Evolutionary conservation across 2,329 filamentous ascomycete species (phyloP), one percentile per base, ranked within the genome.

Genomic region (Arthrobotrys megalospora): DNA sequence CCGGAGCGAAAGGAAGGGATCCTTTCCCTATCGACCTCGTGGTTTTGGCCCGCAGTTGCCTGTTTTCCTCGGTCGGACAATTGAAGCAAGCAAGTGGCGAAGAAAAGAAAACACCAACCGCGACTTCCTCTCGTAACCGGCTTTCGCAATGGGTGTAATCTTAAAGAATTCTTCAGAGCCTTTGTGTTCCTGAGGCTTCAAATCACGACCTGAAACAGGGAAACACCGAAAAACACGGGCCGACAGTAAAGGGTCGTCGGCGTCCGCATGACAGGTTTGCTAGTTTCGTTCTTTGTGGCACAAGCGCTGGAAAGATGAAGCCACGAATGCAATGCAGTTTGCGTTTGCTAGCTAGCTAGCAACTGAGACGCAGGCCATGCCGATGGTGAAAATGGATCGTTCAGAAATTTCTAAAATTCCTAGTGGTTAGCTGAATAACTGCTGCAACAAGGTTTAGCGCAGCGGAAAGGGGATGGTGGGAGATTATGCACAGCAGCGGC

Each of bases 401-500:
- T 32, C 38, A 21, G 34, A 58, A 38, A 58, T 47, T 63, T 12
- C 43, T 63, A 48, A 43, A 48, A 71, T 71, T 71, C 55, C 68
- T 53, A 71, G 19, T 71, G 68, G 55, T 64, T 45, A 63, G 24
- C 43, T 36, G 43, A 66, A 50, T 66, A 48, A 28, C 62, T 48
- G 62, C 32, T 53, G 32, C 32, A 21, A 48, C 66, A 71, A 43
- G 60, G 50, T 71, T 71, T 68, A 28, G 58, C 43, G 53, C 45
- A 34, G 67, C 62, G 67, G 67, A 72, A 78, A 72, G 62, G 75
- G 75, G 67, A 36, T 62, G 55, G 43, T 62, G 66, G 41, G 66
- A 53, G 72, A 64, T 64, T 63, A 69, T 76, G 64, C 72, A 73
- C 16, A 75, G 16, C 55, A 48, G 43, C 72, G 73, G 73, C 75